A percentile compares a stretch with the other conserved stretches of the same genome.
Evolutionary conservation across 352 stramenopile genomes (phyloP).

Genomic region (Plasmopara halstedii): DNA sequence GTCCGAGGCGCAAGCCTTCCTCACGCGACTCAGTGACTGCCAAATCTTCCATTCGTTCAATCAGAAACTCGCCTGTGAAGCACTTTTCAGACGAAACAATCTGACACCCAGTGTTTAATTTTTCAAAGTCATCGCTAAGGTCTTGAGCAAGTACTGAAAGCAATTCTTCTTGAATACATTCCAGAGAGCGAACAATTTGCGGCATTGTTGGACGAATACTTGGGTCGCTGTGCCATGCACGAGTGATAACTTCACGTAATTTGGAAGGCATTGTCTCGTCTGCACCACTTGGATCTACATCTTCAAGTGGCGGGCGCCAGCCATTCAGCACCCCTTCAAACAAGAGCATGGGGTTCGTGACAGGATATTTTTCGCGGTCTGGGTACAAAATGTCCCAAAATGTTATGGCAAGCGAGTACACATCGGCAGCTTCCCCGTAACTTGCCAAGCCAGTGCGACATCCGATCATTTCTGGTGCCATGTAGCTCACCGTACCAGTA

Average conservation of each 20-base stretch:
- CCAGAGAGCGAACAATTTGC: slow-evolving; percentile 38
- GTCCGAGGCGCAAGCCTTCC: slow-evolving; percentile 41
- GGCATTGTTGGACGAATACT: slow-evolving; percentile 35
- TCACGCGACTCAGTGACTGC: slow-evolving; percentile 26
- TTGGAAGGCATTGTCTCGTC: slow-evolving; percentile 20
- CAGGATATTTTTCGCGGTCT: slow-evolving; percentile 37
- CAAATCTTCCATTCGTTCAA: slow-evolving; percentile 35
- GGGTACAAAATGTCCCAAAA: slow-evolving; percentile 67
- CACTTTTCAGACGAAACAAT: slow-evolving; percentile 17
- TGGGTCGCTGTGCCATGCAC: slow-evolving; percentile 46
- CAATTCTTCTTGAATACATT: slow-evolving; percentile 57
- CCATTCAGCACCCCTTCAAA: slow-evolving; percentile 44
- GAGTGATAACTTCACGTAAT: slow-evolving; percentile 54
- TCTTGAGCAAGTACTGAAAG: slow-evolving; percentile 36
- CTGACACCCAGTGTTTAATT: slow-evolving; percentile 7
- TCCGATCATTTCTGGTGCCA: slow-evolving; percentile 71
- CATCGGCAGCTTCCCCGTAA: slow-evolving; percentile 58
- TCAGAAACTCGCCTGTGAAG: slow-evolving; percentile 17
- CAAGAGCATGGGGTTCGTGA: slow-evolving; percentile 38
- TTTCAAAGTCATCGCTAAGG: slow-evolving; percentile 34
- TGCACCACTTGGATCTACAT: slow-evolving; percentile 1
- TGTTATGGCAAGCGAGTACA: slow-evolving; percentile 65
- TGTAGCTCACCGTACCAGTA: slow-evolving; percentile 61
- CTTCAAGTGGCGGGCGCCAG: slow-evolving; percentile 22
- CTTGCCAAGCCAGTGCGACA: slow-evolving; percentile 28